Base-by-base conservation (phyloP, 2,329 filamentous ascomycete genomes). In the Talaromyces marneffei region DNA sequence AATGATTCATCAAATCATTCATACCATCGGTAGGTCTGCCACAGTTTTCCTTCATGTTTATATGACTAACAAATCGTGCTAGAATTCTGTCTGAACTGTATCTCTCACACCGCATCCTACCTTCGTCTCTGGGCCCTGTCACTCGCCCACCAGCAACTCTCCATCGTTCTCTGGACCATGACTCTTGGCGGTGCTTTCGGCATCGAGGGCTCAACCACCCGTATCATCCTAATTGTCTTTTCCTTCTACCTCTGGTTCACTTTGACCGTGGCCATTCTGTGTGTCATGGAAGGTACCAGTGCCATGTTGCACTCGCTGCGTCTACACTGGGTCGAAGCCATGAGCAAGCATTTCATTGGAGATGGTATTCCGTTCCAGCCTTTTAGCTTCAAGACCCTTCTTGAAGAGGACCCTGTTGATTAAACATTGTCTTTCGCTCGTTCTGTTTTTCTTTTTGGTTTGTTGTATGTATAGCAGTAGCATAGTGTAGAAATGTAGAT, bases 1-100 rank as follows among this genome's bases (percentile, higher is more conserved):
- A 65, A 97, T 99, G 92, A 99, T 99, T 72, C 94, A 99, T 78
- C 94, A 99, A 77, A 86, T 97, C 74, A 99, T 99, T 72, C 95
- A 97, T 80, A 97, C 93, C 18, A 97, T 97, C 71, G 92, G 62
- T 64, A 54, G 58, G 62, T 54, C 14, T 31, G 5, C 9, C 3
- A 14, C 25, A 25, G 14, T 20, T 25, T n/a, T 6, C 25, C 39
- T 50, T 10, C 7, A 12, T 29, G 10, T 27, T 18, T 46, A 37
- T 2, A 10, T 7, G 4, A 40, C 53, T 60, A 9, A 33, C 25
- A 4, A 67, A 92, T 14, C 48, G 91, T 29, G 16, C 4, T 48
- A 64, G 62, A 99, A 83, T 99, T 99, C 81, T 99, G 94, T 74
- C 84, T 99, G 69, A 99, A 99, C 82, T 97, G 93, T 76, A 93